Conservation (phyloP, 2,329 filamentous ascomycete species). For the Colletotrichum acutatum region DNA sequence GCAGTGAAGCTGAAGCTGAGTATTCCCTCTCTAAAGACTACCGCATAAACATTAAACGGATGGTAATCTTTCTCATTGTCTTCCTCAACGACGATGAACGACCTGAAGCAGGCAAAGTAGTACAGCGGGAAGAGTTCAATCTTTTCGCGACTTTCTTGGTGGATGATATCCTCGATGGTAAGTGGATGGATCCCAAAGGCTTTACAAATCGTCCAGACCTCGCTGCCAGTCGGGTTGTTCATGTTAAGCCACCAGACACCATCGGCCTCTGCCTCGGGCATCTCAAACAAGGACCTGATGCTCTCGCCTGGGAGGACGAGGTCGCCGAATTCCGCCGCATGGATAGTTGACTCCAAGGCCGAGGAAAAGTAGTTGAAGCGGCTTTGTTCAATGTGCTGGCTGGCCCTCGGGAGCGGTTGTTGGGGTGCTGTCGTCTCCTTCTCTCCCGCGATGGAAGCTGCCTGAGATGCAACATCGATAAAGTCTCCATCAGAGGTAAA, state of each 20-base stretch:
- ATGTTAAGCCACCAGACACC: constrained; percentile 99
- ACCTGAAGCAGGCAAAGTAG: constrained; percentile 97
- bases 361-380: constrained; percentile 98
- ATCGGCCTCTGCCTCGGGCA: constrained; percentile 70
- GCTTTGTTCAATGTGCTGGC: constrained; percentile 69
- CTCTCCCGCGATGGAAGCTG: constrained; percentile 51
- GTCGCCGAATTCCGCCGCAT: constrained; percentile 88
- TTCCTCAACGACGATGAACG: constrained; percentile 83
- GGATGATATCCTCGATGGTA: constrained; percentile 95
- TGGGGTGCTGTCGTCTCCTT: constrained; percentile 51
- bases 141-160: constrained; percentile 96
- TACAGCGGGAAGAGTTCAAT: constrained; percentile 97
- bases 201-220: constrained; percentile 88
- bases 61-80: constrained; percentile 86
- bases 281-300: constrained; percentile 84
- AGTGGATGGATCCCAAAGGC: constrained; percentile 96
- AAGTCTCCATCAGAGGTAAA: constrained; percentile 67
- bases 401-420: constrained; percentile 47
- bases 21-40: constrained; percentile 95
- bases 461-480: constrained; percentile 58
- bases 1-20: constrained; percentile 93
- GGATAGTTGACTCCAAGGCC: constrained; percentile 90
- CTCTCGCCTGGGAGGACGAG: constrained; percentile 89
- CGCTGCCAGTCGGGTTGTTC: constrained; percentile 87
- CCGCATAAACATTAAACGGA: constrained; percentile 94